Percentiles rank a stretch among this genome's conserved stretches.
Evolutionary conservation across 495 filamentous ascomycete genomes (phyloP).

Genomic region (Neurospora tetraspora): DNA sequence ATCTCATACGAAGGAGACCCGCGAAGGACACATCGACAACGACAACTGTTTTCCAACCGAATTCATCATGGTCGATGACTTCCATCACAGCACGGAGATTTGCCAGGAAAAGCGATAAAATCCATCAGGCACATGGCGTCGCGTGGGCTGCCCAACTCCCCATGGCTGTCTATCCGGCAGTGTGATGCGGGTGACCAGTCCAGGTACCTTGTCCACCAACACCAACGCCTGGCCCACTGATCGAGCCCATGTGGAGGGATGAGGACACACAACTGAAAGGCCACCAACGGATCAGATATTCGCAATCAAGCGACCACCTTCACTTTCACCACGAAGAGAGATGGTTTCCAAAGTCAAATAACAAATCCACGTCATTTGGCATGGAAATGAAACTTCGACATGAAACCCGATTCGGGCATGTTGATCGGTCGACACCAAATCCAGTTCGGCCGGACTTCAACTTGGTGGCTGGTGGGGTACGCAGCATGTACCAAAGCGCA

Average conservation of each 20-base stretch:
- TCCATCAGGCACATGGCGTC: background rate
- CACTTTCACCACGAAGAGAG: background rate
- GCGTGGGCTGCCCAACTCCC: background rate
- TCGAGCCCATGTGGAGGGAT: background rate
- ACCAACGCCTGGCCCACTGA: background rate
- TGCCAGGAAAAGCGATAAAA: background rate
- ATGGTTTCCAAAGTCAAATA: background rate
- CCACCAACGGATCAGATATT: background rate
- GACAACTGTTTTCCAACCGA: background rate
- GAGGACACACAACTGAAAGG: background rate
- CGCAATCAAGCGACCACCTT: background rate
- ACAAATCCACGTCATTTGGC: background rate
- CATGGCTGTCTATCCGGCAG: background rate
- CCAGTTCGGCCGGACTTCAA: background rate
- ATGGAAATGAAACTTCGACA: too few relatives aligned
- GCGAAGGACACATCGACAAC: background rate
- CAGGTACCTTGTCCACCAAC: background rate
- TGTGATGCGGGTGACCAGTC: background rate
- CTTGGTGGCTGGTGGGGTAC: constrained; percentile 9
- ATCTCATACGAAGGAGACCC: background rate
- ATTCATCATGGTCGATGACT: background rate
- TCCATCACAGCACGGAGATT: background rate
- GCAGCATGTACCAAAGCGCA: constrained; percentile 2
- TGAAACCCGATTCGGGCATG: too few relatives aligned
- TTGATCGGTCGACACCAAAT: background rate